Base-by-base conservation (phyloP, 2,329 filamentous ascomycete species). In the Neospermospora avenae region DNA sequence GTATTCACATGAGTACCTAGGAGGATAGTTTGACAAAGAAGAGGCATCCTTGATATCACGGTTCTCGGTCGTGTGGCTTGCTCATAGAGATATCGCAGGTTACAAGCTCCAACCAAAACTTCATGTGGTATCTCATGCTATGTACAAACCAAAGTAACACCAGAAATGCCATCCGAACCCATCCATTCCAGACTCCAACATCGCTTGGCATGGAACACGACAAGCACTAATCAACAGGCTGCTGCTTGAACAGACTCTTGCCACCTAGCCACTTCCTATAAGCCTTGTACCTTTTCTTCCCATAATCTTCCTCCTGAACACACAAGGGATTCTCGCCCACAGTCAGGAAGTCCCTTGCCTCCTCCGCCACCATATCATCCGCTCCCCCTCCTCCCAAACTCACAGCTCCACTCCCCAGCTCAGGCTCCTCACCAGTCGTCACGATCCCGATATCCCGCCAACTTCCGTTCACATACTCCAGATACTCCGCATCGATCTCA, bases 161-260 rank as follows among this genome's bases (percentile, higher is more conserved):
- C 22, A 13, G 11, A 28, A 42, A 54, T 54, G 14, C 20, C 11
- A 28, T 28, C 14, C 22, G 13, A 4, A 14, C 10, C 31, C 8
- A 1, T 6, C 20, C n/a, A 22, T 34, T 31, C 49, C 31, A 55
- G 5, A 25, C 41, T 41, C 18, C 6, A 20, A 18, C 42, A n/a
- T 20, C 10, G 31, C 14, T 8, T 1, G 6, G 13, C 35, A 37
- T n/a, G 14, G 18, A 14, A 14, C 24, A 11, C 1, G 13, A 10
- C 20, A 25, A 11, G 22, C n/a, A 20, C 13, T 60, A 73, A 70
- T 81, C 79, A 65, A 81, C 79, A 48, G 87, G 85, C 74, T 88
- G 85, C 80, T 97, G 93, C 76, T 98, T 98, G 74, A 98, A 98
- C 70, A 98, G 82, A 69, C 91, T 96, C 78, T 97, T 98, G 18